Evolutionary conservation across 1,139 yeast species (phyloP), one percentile per base, ranked within the genome.

Genomic region (Debaryomyces sp.): DNA sequence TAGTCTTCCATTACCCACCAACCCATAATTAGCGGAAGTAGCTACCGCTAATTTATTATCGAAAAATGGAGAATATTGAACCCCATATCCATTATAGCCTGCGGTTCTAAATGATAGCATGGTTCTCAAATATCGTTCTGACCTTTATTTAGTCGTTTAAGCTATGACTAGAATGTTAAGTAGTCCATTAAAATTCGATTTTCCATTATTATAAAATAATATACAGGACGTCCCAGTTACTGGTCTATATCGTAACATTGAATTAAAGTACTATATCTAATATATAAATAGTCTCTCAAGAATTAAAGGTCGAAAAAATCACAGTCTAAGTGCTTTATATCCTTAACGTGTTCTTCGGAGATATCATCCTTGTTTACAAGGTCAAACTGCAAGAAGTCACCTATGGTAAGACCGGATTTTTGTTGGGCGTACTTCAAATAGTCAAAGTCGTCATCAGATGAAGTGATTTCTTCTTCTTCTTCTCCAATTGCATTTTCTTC

Each of bases 1-100:
- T 27, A 94, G 72, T 54, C 89, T 78, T 3, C 99, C 99, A 64
- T 94, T 94, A 3, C 99, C 99, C 4, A 90, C 97, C 8, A 94
- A 74, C 2, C 98, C 98, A 67, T 86, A 94, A 68, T 94, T 94
- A 32, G 98, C 90, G 0, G 97, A 87, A 0, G 96, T 77, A 1
- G 96, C 95, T 32, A 90, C 95, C 0, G 97, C 97, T 12, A 94
- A 64, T 60, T 88, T 88, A 68, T 88, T 89, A 68, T 94, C 98
- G 58, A 82, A 88, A 62, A 84, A 94, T 5, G 98, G 98, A 0
- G 97, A 91, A 71, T 92, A 94, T 60, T 87, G 88, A 13, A 91
- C 87, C 0, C 87, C 87, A 64, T 89, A 90, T 13, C 97, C 97
- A 61, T 91, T 88, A 68, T 82, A 90, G 2, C 97, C 96, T 24